These are phyloP conservation scores for Gynandropsis gynandra DNA, from an alignment of 345 rosid genomes.

Conservation along the genomic window DNA sequence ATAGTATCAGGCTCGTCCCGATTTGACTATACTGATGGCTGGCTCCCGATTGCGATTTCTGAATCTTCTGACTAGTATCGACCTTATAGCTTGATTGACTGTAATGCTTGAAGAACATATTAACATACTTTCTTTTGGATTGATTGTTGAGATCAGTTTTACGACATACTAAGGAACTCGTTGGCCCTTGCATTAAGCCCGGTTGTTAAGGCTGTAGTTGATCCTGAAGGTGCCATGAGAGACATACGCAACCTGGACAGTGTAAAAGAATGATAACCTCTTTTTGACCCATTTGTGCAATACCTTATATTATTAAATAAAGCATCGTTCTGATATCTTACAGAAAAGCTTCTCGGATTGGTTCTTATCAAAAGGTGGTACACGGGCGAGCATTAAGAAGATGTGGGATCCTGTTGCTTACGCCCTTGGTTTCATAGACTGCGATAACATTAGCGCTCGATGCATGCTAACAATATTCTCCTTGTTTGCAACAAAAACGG, in stretches of 20 bases:
- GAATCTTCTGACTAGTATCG: too few relatives aligned
- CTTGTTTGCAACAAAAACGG: slow-evolving; percentile 93
- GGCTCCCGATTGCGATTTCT: too few relatives aligned
- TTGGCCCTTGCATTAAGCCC: slow-evolving; percentile 94
- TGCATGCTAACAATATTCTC: slow-evolving; percentile 99
- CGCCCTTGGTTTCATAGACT: slow-evolving; percentile 97
- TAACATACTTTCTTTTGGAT: slow-evolving; percentile 1
- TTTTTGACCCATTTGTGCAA: slow-evolving; percentile 3
- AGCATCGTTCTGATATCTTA: slow-evolving; percentile 18
- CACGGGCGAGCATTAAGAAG: slow-evolving; percentile 76
- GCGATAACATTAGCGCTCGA: slow-evolving; percentile 97
- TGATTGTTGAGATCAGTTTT: slow-evolving; percentile 42
- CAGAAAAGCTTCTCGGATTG: slow-evolving; percentile 98
- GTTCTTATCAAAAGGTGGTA: slow-evolving; percentile 97
- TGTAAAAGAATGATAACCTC: slow-evolving; percentile 37
- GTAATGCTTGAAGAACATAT: too few relatives aligned
- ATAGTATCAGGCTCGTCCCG: too few relatives aligned
- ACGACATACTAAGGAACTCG: slow-evolving; percentile 92
- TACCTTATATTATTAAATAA: too few relatives aligned
- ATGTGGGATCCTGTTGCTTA: slow-evolving; percentile 99
- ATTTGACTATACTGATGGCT: too few relatives aligned
- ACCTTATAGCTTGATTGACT: too few relatives aligned
- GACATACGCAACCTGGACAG: slow-evolving; percentile 83
- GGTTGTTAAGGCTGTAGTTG: slow-evolving; percentile 78
- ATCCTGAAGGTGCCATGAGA: slow-evolving; percentile 87